phyloP scores from a whole-genome alignment of 768 basidiomycete genomes.

The Leccinum subgranulosum region DNA sequence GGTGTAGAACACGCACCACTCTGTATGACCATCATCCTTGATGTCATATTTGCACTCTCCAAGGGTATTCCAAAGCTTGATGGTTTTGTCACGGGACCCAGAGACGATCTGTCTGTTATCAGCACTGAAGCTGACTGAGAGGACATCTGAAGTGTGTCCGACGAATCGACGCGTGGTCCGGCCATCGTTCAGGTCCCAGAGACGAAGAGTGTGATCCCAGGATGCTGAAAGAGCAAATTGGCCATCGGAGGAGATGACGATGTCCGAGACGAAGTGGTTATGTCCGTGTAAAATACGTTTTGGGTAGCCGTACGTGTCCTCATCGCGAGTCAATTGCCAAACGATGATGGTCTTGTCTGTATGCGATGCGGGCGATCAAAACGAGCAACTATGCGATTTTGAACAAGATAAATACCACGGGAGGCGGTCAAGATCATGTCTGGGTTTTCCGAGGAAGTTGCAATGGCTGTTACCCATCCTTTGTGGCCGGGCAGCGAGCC shows the following conservation, averaged over 20 bases:
- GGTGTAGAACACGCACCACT: slow-evolving; percentile 57
- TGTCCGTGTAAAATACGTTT: slow-evolving; percentile 98
- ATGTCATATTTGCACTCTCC: slow-evolving; percentile 99
- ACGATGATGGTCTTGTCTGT: slow-evolving; percentile 99
- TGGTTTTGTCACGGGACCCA: slow-evolving; percentile 92
- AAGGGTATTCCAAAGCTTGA: slow-evolving; percentile 99
- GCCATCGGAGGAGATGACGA: slow-evolving; percentile 98
- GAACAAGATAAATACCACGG: slow-evolving; percentile 60
- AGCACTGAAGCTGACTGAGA: slow-evolving; percentile 98
- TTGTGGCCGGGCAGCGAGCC: slow-evolving; percentile 92
- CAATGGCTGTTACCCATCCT: slow-evolving; percentile 98
- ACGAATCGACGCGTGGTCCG: slow-evolving; percentile 95
- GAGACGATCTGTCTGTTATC: slow-evolving; percentile 99
- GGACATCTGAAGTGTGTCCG: slow-evolving; percentile 96
- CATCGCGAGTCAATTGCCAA: slow-evolving; percentile 96
- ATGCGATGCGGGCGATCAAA: slow-evolving; percentile 40
- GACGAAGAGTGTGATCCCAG: slow-evolving; percentile 99
- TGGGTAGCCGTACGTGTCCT: slow-evolving; percentile 90
- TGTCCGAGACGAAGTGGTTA: slow-evolving; percentile 99
- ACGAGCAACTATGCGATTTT: slow-evolving; percentile 9
- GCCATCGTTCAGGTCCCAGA: slow-evolving; percentile 99
- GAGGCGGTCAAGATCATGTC: slow-evolving; percentile 99
- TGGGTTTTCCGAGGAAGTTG: slow-evolving; percentile 97
- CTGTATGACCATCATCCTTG: slow-evolving; percentile 96
- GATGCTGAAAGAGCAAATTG: slow-evolving; percentile 99